Evolutionary conservation across 1,284 basidiomycete genomes (phyloP), one percentile per base, ranked within the genome.

Genomic region (Vanrija humicola): DNA sequence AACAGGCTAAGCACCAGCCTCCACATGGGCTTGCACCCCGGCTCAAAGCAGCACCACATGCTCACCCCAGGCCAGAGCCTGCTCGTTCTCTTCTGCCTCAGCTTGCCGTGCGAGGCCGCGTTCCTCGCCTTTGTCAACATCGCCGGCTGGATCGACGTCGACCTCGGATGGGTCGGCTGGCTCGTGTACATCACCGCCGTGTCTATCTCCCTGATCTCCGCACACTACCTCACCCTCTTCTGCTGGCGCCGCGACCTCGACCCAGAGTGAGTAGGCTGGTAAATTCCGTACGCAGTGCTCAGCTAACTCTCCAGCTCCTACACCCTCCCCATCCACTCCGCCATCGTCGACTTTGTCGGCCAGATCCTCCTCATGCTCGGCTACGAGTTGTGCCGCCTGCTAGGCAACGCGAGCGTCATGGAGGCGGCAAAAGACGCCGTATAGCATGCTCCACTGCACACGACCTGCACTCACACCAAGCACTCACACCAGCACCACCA

Each of bases 291-390:
- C n/a, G n/a, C n/a, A n/a, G n/a, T n/a, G n/a, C n/a, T 23, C 26
- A n/a, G n/a, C 50, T 50, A 5, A 44, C 48, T 12, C 34, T 3
- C 14, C 55, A 71, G 75, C 74, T 88, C 89, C 75, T 96, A 97
- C 73, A 91, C 91, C 2, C 79, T 98, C 18, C 95, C 95, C 3
- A 84, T 95, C 39, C 90, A 96, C 62, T 91, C 89, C 1, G 88
- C 91, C 0, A 72, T 91, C 38, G 86, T 97, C 77, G 95, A 98
- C 73, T 84, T 97, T 46, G 76, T 90, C n/a, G 92, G 91, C 8
- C 93, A 97, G 74, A 73, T 88, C 9, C 77, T 96, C 18, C 83
- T 98, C 25, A 73, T 78, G 59, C 46, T 73, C 40, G 76, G 77
- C n/a, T 82, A 77, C 62, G 72, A 77, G 46, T 53, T 78, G 12